These are phyloP conservation scores for Phytophthora citricola DNA, from an alignment of 352 stramenopile species.

Conservation along the genomic window DNA sequence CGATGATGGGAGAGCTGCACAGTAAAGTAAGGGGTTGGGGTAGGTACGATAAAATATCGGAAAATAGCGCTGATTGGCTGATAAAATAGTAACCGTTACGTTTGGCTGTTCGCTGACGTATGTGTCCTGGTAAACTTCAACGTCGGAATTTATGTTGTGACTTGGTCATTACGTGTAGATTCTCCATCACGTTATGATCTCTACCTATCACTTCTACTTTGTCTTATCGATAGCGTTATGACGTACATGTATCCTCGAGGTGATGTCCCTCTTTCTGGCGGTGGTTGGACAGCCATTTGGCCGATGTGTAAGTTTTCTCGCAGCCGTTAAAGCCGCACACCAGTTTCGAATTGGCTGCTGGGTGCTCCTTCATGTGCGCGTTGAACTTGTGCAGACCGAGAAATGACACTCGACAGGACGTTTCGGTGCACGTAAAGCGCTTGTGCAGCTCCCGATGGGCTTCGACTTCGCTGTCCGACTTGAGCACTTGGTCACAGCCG, in stretches of 20 bases:
- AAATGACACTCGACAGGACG: slow-evolving; percentile 43
- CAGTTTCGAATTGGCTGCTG: slow-evolving; percentile 12
- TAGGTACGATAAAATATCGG: too few species aligned
- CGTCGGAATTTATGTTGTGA: background rate
- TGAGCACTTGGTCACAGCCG: slow-evolving; percentile 46
- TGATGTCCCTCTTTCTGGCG: slow-evolving; percentile 27
- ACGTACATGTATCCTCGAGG: background rate
- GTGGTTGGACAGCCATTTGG: slow-evolving; percentile 46
- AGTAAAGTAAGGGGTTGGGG: background rate
- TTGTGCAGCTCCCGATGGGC: slow-evolving; percentile 37
- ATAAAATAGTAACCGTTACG: background rate
- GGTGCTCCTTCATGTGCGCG: slow-evolving; percentile 32
- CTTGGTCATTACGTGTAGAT: background rate
- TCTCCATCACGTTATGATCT: slow-evolving; percentile 1
- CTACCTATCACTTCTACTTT: too few species aligned
- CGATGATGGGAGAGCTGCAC: slow-evolving; percentile 22
- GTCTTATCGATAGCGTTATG: slow-evolving; percentile 2
- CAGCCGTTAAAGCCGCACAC: slow-evolving; percentile 39
- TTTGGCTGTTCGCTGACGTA: slow-evolving; percentile 7
- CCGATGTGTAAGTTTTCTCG: slow-evolving; percentile 48
- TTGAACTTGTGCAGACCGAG: slow-evolving; percentile 31
- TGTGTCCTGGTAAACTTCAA: background rate
- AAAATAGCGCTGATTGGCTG: background rate
- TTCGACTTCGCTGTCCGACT: slow-evolving; percentile 23
- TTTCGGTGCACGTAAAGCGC: slow-evolving; percentile 34